A percentile compares a stretch with the other conserved stretches of the same genome.
Evolutionary conservation across 495 filamentous ascomycete genomes (phyloP).

Genomic region (Peziza echinospora): DNA sequence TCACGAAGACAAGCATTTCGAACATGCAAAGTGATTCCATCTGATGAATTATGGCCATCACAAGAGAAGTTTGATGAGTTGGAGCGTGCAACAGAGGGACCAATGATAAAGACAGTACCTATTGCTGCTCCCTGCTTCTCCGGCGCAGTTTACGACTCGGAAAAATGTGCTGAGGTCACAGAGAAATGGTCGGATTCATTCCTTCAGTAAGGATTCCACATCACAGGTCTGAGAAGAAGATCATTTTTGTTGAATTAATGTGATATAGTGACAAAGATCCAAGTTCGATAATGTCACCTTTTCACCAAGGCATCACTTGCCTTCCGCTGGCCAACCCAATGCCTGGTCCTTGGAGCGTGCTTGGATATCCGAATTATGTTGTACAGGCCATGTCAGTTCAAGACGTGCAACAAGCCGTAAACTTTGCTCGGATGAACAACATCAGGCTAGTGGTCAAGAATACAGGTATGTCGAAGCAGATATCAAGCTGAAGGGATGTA

Average conservation of each 20-base stretch:
- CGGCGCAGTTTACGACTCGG: constrained; percentile 13
- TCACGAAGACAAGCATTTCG: too few species aligned
- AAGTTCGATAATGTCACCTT: neutral
- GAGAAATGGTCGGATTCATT: constrained; percentile 13
- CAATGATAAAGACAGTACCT: constrained; percentile 20
- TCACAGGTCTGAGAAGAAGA: neutral
- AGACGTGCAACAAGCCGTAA: constrained; percentile 30
- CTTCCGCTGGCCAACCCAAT: neutral
- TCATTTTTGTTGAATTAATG: neutral
- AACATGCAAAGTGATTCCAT: too few species aligned
- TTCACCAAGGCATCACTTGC: neutral
- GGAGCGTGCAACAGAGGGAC: constrained; percentile 18
- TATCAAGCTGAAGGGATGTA: too few species aligned
- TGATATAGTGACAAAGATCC: neutral
- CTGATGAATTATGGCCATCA: constrained; percentile 21
- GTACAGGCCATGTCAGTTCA: constrained; percentile 5
- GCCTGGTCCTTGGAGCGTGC: constrained; percentile 31
- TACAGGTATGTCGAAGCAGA: too few species aligned
- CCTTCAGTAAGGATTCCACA: constrained; percentile 9
- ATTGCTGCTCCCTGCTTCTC: constrained; percentile 23
- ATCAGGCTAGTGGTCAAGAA: constrained; percentile 4
- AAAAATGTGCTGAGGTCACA: constrained; percentile 11
- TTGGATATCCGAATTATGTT: constrained; percentile 33
- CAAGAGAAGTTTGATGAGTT: constrained; percentile 15
- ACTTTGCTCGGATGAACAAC: constrained; percentile 26